These are phyloP conservation scores for Alternaria brassicae DNA, from an alignment of 2,329 filamentous ascomycete species.

Conservation along the genomic window DNA sequence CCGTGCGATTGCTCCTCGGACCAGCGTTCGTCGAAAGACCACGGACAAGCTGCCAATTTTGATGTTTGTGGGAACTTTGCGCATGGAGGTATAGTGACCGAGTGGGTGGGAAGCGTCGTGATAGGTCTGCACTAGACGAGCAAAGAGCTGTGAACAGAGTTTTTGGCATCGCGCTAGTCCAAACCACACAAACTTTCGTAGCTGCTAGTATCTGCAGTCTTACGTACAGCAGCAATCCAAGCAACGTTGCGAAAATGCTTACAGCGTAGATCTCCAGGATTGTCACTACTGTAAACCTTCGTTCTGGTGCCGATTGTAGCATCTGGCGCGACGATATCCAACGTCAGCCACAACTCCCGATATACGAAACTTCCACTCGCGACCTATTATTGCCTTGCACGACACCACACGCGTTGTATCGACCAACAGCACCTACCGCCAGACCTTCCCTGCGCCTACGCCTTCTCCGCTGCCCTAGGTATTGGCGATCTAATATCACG, in stretches of 20 bases:
- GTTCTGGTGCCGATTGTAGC: constrained; percentile 8
- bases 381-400: constrained; percentile 8
- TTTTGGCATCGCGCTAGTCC: constrained; percentile 1
- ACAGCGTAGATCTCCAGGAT: not conserved
- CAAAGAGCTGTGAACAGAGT: not conserved
- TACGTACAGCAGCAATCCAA: constrained; percentile 3
- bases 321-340: not conserved
- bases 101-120: not conserved
- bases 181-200: not conserved
- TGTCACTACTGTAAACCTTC: not conserved
- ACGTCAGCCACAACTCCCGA: constrained; percentile 10
- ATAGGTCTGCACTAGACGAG: constrained; percentile 2
- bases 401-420: not conserved
- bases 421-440: not conserved
- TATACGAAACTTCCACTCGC: constrained; percentile 3
- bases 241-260: constrained; percentile 7
- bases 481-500: constrained; percentile 13
- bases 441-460: constrained; percentile 3
- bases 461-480: not conserved
- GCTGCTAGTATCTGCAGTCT: constrained; percentile 4
- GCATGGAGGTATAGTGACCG: not conserved
- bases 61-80: not conserved
- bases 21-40: constrained; percentile 1
- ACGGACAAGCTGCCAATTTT: not conserved
- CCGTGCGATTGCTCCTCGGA: not conserved